phyloP scores from a whole-genome alignment of 164 flowering plant genomes.

The Chimonanthus praecox region DNA sequence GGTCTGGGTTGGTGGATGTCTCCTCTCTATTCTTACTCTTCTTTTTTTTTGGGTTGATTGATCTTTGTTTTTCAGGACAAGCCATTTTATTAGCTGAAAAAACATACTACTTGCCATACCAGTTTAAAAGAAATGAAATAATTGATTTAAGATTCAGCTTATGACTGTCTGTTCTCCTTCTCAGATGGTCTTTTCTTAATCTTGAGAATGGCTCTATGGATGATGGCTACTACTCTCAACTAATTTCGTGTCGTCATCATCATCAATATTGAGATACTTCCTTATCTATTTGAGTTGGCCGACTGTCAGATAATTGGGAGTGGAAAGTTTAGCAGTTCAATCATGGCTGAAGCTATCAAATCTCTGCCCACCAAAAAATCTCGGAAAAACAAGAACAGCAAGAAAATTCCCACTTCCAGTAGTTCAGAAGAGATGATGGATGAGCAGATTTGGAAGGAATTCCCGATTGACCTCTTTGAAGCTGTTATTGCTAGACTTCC shows the following conservation, averaged over 20 bases:
- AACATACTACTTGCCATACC: no score
- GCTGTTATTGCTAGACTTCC: slow-evolving; percentile 95
- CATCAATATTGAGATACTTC: no score
- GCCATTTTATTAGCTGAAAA: no score
- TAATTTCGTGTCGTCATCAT: no score
- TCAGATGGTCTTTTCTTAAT: slow-evolving; percentile 54
- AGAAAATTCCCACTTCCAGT: slow-evolving; percentile 23
- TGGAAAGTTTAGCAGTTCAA: slow-evolving; percentile 43
- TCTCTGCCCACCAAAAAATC: slow-evolving; percentile 62
- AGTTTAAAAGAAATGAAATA: no score
- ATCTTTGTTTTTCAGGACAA: no score
- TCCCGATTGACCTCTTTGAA: slow-evolving; percentile 90
- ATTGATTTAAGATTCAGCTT: neutral
- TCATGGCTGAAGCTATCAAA: slow-evolving; percentile 53
- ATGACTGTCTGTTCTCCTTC: slow-evolving; percentile 3
- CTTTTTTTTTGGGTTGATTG: no score
- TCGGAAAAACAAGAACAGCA: slow-evolving; percentile 54
- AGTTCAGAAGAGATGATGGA: slow-evolving; percentile 48
- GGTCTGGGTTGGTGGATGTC: no score
- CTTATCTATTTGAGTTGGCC: slow-evolving; percentile 5
- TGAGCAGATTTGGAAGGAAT: slow-evolving; percentile 73
- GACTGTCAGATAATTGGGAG: slow-evolving; percentile 45
- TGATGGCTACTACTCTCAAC: slow-evolving; percentile 29
- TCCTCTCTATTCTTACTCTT: no score
- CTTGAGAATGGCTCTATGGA: slow-evolving; percentile 38